Evolutionary conservation across 495 filamentous ascomycete species (phyloP).

Genomic region (Penicillium cosmopolitanum): DNA sequence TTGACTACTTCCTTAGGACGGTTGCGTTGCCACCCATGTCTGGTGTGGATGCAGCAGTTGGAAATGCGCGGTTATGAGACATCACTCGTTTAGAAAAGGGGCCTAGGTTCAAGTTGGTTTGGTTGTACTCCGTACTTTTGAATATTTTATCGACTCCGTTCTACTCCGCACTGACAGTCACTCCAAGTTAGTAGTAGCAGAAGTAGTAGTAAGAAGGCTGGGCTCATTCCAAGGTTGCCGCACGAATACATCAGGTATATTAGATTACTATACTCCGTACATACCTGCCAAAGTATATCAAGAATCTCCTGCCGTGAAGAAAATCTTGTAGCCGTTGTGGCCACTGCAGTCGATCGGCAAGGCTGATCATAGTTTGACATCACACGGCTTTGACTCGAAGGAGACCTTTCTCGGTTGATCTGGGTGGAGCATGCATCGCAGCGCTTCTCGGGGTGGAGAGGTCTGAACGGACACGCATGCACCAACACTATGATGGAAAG

Average conservation of each 20-base stretch:
- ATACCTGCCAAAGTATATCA: conserved; percentile 12
- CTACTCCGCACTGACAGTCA: not conserved
- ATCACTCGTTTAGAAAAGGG: conserved; percentile 1
- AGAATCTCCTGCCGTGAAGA: conserved; percentile 7
- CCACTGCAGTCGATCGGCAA: conserved; percentile 29
- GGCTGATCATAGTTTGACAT: conserved; percentile 25
- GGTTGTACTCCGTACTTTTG: too few relatives aligned
- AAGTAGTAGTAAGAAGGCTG: too few relatives aligned
- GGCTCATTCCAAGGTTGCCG: too few relatives aligned
- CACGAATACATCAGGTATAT: too few relatives aligned
- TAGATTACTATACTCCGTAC: not conserved
- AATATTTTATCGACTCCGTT: not conserved
- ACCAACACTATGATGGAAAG: conserved; percentile 3
- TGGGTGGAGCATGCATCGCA: conserved; percentile 1
- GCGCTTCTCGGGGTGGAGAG: conserved; percentile 1
- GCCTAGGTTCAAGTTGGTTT: not conserved
- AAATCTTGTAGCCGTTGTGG: conserved; percentile 19
- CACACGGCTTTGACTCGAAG: conserved; percentile 6
- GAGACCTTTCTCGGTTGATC: conserved; percentile 2
- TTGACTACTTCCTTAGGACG: not conserved
- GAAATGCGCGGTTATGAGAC: conserved; percentile 1
- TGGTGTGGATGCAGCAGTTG: not conserved
- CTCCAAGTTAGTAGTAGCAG: too few relatives aligned
- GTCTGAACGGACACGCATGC: not conserved
- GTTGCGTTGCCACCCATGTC: conserved; percentile 2